Evolutionary conservation across 1,284 basidiomycete genomes (phyloP), one percentile per base, ranked within the genome.

Genomic region (Cutaneotrichosporon sp.): DNA sequence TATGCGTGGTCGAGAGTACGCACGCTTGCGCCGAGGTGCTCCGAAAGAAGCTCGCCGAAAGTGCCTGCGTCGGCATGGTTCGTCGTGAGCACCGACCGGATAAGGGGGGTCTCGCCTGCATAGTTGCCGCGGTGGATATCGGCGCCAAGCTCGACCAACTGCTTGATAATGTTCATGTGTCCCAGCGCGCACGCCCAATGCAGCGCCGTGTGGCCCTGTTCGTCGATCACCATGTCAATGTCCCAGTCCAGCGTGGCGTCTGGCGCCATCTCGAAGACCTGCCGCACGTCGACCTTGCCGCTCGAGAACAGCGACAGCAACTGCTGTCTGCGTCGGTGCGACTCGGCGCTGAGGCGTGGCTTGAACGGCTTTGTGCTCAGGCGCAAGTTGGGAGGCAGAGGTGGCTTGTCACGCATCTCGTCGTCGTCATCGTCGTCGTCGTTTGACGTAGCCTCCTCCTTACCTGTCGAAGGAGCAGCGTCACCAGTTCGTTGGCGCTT

Each of bases 151-250:
- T 81, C 82, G 66, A 90, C 84, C 60, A 93, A 85, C 46, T 87
- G 87, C 49, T 87, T 85, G 16, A 91, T 86, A 30, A 86, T 86
- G 18, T 83, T 81, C 62, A 87, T 83, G 30, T 90, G 86, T 2
- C 89, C 92, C 51, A 98, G 84, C 42, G 93, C 91, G 7, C 92
- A 89, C 1, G 97, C 95, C 76, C 97, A 87, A 78, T 99, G 97
- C 32, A 99, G 83, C 7, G 96, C 89, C 0, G 93, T 94, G 79
- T 99, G 96, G 0, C 93, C 92, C 73, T 95, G 90, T 69, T 97
- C 92, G 74, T 99, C 97, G 46, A 97, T 86, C 51, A 94, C 85
- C 21, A 86, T 84, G 76, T 97, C 90, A 56, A 90, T 82, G 67
- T 93, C 91, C 56, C 88, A 75, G 18, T 73, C 73, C 1, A 65